These are phyloP conservation scores for Mortierella sp. DNA, from an alignment of 371 early-diverging fungal genomes.

Conservation along the genomic window DNA sequence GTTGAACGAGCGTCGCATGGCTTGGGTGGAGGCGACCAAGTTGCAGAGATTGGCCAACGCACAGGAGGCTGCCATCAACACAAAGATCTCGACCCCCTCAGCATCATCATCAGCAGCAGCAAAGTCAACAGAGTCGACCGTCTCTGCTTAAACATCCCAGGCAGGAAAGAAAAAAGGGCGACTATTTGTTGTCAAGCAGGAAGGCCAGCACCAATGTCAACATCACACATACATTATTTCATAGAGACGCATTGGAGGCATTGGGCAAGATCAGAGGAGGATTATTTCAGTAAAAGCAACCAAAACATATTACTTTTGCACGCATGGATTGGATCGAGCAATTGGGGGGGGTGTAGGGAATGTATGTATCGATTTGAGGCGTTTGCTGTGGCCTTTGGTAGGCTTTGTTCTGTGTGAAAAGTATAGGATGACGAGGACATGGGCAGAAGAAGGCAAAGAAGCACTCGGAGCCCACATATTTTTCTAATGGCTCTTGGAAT, in stretches of 20 bases:
- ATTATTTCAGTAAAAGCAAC: background rate
- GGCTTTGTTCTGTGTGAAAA: background rate
- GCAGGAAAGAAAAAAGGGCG: background rate
- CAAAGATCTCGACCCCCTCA: slow-evolving; percentile 31
- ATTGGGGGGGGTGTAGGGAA: background rate
- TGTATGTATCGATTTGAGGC: background rate
- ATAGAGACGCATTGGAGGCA: slow-evolving; percentile 1
- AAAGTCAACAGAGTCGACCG: slow-evolving; percentile 16
- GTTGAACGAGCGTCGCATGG: slow-evolving; percentile 87
- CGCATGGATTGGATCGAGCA: background rate
- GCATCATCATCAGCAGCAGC: slow-evolving; percentile 13
- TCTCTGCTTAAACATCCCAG: slow-evolving; percentile 3
- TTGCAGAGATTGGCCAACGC: slow-evolving; percentile 36
- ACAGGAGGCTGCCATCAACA: slow-evolving; percentile 40
- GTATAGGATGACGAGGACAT: background rate
- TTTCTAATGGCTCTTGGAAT: background rate
- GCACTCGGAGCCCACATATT: background rate
- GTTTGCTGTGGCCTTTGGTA: background rate
- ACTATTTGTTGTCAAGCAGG: background rate
- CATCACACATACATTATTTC: slow-evolving; percentile 1
- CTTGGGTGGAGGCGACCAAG: slow-evolving; percentile 71
- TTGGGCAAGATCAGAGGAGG: background rate
- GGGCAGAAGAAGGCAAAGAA: background rate
- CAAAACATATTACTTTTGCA: background rate
- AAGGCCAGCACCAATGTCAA: background rate